Evolutionary conservation across 2,329 filamentous ascomycete genomes (phyloP), one percentile per base, ranked within the genome.

Genomic region (Colletotrichum sp.): DNA sequence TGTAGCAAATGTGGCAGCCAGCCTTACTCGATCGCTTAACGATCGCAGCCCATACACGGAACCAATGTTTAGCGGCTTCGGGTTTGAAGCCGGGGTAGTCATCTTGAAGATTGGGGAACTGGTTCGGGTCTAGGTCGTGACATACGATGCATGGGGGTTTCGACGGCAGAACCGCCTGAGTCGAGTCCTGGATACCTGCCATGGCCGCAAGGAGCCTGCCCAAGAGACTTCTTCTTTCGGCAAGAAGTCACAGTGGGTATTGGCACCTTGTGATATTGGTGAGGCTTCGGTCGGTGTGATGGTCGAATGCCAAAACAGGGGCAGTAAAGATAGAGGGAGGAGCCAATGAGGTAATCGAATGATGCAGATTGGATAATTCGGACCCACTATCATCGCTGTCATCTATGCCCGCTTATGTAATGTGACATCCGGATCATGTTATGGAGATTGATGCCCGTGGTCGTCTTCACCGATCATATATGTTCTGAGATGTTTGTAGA

Each of bases 1-100:
- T 67, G n/a, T 74, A 71, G 57, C 71, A 74, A 30, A n/a, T n/a
- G 55, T 74, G 71, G 7, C 71, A 74, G 49, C 66, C 71, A 12
- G 28, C 55, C 28, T 71, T 74, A 21, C 32, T 21, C n/a, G 44
- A 21, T 52, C 44, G 44, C 44, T 21, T 24, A 7, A 52, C 44
- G 10, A 52, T 52, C 6, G 12, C 3, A 52, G n/a, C 6, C 44
- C n/a, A 13, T 13, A 24, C n/a, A 12, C 44, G n/a, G 44, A 52
- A 52, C 44, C 44, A 52, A 52, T 52, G 44, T 5, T 21, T 21
- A 52, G n/a, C 44, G n/a, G n/a, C n/a, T 52, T n/a, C 5, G 39
- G 18, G 18, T 6, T 49, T n/a, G 39, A n/a, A 49, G 39, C 39
- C 18, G 18, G 39, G 39, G 9, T 49, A 49, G 39, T 49, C 39